Conservation (phyloP, 2,329 filamentous ascomycete genomes). For the Geosmithia putterillii region DNA sequence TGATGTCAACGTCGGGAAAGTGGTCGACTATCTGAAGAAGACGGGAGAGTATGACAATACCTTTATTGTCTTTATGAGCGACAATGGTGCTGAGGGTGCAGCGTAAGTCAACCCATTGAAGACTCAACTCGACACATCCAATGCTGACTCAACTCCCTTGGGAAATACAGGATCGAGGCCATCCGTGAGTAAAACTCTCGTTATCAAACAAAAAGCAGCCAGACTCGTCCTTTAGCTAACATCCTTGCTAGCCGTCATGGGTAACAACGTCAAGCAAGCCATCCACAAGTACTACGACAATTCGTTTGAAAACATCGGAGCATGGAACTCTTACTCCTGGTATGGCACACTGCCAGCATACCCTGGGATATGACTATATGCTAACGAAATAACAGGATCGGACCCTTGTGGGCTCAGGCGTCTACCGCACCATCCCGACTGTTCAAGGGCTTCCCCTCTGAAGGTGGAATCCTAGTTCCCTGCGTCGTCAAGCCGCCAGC, state of each 20-base stretch:
- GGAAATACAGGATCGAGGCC: no score
- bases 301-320: constrained; percentile 39
- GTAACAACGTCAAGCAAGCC: constrained; percentile 7
- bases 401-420: constrained; percentile 38
- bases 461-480: constrained; percentile 38
- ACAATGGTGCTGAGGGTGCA: constrained; percentile 42
- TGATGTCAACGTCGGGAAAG: constrained; percentile 35
- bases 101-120: constrained; percentile 33
- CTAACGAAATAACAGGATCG: constrained; percentile 9
- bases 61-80: constrained; percentile 39
- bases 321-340: constrained; percentile 45
- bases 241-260: constrained; percentile 25
- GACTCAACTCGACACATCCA: no score
- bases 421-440: constrained; percentile 23
- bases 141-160: no score
- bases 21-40: constrained; percentile 31
- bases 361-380: no score
- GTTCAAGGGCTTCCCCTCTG: constrained; percentile 28
- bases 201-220: no score
- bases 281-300: constrained; percentile 32
- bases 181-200: no score
- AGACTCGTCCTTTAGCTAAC: no score
- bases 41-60: constrained; percentile 40
- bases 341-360: constrained; percentile 20
- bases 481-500: constrained; percentile 24